A percentile compares a stretch with the other conserved stretches of the same genome.
These are phyloP conservation scores for Aurinia saxatilis DNA, from an alignment of 345 rosid species.

Conservation along the genomic window DNA sequence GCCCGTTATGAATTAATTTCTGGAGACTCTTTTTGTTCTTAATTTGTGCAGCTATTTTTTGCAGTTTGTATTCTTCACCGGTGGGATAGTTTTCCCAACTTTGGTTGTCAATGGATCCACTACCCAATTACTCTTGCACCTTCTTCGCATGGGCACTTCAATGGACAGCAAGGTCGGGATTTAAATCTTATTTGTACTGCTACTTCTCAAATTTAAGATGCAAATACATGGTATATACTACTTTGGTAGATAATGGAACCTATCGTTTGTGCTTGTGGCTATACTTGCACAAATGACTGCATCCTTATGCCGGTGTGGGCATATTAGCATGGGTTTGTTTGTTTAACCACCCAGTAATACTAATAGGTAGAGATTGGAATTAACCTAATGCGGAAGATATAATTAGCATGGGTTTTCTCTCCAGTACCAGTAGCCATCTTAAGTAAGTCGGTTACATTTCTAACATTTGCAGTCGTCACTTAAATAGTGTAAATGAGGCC, in stretches of 20 bases:
- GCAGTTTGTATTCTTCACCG: slow-evolving; percentile 94
- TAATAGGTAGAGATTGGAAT: neutral
- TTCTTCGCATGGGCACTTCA: slow-evolving; percentile 64
- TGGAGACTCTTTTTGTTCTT: neutral
- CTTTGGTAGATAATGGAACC: neutral
- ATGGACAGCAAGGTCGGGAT: slow-evolving; percentile 64
- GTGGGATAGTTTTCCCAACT: slow-evolving; percentile 92
- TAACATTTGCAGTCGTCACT: too few relatives aligned
- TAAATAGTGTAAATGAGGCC: too few relatives aligned
- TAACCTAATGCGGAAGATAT: neutral
- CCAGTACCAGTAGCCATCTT: too few relatives aligned
- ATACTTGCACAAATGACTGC: neutral
- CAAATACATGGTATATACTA: neutral
- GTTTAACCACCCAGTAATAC: neutral
- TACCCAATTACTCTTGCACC: slow-evolving; percentile 69
- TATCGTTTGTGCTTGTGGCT: neutral
- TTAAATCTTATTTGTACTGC: neutral
- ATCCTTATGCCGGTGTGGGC: neutral
- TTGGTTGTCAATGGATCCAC: slow-evolving; percentile 87
- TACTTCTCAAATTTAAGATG: neutral
- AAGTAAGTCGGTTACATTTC: too few relatives aligned
- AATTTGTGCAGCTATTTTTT: slow-evolving; percentile 2
- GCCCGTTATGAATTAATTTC: neutral
- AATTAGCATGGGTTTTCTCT: too few relatives aligned
- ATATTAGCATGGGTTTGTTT: neutral